Evolutionary conservation across 2,329 filamentous ascomycete species (phyloP).

Genomic region (Xylaria sp.): DNA sequence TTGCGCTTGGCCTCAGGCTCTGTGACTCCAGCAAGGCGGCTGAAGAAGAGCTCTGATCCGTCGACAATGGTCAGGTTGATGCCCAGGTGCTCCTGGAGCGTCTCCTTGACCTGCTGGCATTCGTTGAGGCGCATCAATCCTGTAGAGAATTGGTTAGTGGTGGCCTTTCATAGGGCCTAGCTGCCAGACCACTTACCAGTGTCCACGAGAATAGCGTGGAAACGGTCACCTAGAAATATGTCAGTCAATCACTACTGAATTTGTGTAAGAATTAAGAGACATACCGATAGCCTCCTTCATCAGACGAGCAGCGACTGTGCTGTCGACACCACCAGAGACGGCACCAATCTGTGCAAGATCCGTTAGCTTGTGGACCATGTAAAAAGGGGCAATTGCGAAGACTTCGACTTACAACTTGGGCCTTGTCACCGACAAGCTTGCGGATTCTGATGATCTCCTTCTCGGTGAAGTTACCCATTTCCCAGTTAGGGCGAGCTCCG

Average conservation of each 20-base stretch:
- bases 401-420: conserved; percentile 55
- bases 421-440: conserved; percentile 71
- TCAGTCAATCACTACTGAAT: conserved; percentile 35
- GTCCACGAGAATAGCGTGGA: conserved; percentile 80
- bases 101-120: conserved; percentile 74
- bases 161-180: not conserved
- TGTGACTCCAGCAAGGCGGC: conserved; percentile 64
- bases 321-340: conserved; percentile 80
- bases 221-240: conserved; percentile 52
- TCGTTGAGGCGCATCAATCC: conserved; percentile 77
- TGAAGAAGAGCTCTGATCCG: conserved; percentile 71
- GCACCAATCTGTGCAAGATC: conserved; percentile 51
- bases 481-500: conserved; percentile 70
- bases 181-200: conserved; percentile 50
- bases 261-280: not conserved
- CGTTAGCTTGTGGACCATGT: not conserved
- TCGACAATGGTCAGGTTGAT: conserved; percentile 90
- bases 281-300: conserved; percentile 75
- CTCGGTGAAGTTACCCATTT: conserved; percentile 76
- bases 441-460: conserved; percentile 78
- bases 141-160: conserved; percentile 17
- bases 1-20: conserved; percentile 87
- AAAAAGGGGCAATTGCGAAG: not conserved
- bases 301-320: conserved; percentile 78
- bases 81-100: conserved; percentile 69